phyloP scores from a whole-genome alignment of 192 early-diverging fungal genomes.

The Backusella mclennaniae region DNA sequence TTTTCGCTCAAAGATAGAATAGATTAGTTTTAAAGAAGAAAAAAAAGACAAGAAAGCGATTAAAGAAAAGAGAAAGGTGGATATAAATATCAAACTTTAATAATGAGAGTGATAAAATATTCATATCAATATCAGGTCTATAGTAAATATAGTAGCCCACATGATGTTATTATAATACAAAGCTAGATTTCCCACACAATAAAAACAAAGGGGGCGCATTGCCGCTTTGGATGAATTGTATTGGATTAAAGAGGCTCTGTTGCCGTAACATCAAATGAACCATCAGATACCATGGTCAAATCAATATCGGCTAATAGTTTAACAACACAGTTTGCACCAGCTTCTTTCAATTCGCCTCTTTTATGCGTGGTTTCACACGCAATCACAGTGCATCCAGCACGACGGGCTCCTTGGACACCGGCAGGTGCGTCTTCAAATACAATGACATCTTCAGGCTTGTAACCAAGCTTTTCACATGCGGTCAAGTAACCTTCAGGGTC shows the following conservation, averaged over 20 bases:
- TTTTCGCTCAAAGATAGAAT: neutral
- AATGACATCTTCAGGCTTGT: conserved; percentile 40
- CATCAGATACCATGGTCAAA: conserved; percentile 34
- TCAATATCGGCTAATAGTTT: conserved; percentile 40
- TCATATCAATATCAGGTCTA: neutral
- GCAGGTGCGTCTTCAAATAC: conserved; percentile 57
- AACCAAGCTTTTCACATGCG: conserved; percentile 35
- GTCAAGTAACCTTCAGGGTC: conserved; percentile 35
- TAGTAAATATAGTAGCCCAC: neutral
- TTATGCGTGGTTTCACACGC: conserved; percentile 42
- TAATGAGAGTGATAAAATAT: neutral
- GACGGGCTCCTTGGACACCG: conserved; percentile 41
- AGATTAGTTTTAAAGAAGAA: neutral
- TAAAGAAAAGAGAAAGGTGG: neutral
- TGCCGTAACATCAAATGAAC: conserved; percentile 33
- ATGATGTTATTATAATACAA: neutral
- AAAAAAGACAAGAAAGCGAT: neutral
- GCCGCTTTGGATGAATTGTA: neutral
- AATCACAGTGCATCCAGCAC: conserved; percentile 39
- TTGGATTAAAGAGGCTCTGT: neutral
- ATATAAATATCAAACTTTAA: neutral
- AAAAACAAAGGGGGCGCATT: neutral
- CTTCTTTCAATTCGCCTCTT: conserved; percentile 37
- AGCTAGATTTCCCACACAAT: neutral
- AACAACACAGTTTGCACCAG: conserved; percentile 42